Evolutionary conservation across 2,329 filamentous ascomycete species (phyloP).

Genomic region (Nigrospora osmanthi): DNA sequence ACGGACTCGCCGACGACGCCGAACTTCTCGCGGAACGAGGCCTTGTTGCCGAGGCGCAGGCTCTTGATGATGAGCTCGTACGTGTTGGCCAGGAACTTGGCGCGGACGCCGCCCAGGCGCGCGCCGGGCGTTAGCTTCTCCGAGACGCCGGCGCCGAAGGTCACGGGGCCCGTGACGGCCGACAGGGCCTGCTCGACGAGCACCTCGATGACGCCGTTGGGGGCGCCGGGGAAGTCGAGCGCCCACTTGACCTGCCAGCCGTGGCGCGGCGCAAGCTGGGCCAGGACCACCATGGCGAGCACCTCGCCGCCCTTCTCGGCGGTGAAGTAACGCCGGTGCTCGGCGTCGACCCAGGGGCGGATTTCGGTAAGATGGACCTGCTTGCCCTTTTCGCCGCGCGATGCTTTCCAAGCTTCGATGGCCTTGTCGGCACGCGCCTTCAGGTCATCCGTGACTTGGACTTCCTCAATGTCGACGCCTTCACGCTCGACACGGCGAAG

Average conservation of each 20-base stretch:
- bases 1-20: conserved; percentile 76
- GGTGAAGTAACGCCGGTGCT: conserved; percentile 80
- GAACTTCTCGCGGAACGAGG: conserved; percentile 85
- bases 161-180: conserved; percentile 54
- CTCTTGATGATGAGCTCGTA: conserved; percentile 74
- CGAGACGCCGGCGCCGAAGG: conserved; percentile 79
- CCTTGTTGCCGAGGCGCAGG: conserved; percentile 75
- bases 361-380: conserved; percentile 91
- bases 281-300: conserved; percentile 71
- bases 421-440: conserved; percentile 62
- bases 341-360: conserved; percentile 75
- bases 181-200: conserved; percentile 53
- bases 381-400: conserved; percentile 62
- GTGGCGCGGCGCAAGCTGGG: conserved; percentile 70
- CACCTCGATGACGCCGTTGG: conserved; percentile 81
- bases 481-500: conserved; percentile 68
- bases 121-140: conserved; percentile 69
- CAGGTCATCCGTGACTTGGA: conserved; percentile 62
- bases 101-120: conserved; percentile 71
- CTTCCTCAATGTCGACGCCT: conserved; percentile 71
- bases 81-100: conserved; percentile 73
- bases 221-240: conserved; percentile 82
- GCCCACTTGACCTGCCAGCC: conserved; percentile 95
- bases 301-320: conserved; percentile 66
- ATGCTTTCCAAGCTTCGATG: conserved; percentile 71